phyloP scores from a whole-genome alignment of 495 filamentous ascomycete species.

The Penicillium manginii region DNA sequence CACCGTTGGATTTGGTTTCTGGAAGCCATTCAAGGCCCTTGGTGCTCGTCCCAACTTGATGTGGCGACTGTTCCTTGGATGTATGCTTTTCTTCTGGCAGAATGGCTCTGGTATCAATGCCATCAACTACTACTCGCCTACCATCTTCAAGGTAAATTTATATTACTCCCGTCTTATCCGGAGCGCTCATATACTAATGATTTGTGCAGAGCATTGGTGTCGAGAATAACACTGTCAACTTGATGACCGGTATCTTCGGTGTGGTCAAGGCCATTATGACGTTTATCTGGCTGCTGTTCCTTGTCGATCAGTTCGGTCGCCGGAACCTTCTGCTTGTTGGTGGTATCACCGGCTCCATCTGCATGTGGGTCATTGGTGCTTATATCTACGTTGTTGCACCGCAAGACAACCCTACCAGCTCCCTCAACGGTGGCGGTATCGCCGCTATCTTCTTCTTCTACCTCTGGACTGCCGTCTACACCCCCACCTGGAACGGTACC shows the following conservation, averaged over 20 bases:
- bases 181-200: neutral
- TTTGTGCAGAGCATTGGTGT: slow-evolving; percentile 52
- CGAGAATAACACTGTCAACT: slow-evolving; percentile 35
- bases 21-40: slow-evolving; percentile 66
- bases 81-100: slow-evolving; percentile 69
- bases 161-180: neutral
- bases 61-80: slow-evolving; percentile 69
- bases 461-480: slow-evolving; percentile 76
- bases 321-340: slow-evolving; percentile 71
- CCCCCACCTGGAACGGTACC: slow-evolving; percentile 72
- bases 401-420: slow-evolving; percentile 37
- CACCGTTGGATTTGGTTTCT: slow-evolving; percentile 65
- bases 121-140: slow-evolving; percentile 68
- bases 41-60: slow-evolving; percentile 47
- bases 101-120: slow-evolving; percentile 70
- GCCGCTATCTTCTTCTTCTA: slow-evolving; percentile 78
- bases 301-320: slow-evolving; percentile 71
- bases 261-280: slow-evolving; percentile 60
- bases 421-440: slow-evolving; percentile 60
- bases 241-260: slow-evolving; percentile 57
- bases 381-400: slow-evolving; percentile 66
- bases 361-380: slow-evolving; percentile 74
- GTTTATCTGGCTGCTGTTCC: slow-evolving; percentile 65
- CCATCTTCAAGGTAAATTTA: slow-evolving; percentile 52
- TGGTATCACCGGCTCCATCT: slow-evolving; percentile 65